These are phyloP conservation scores for Leccinum fibrillosum DNA, from an alignment of 768 basidiomycete genomes.

Conservation along the genomic window DNA sequence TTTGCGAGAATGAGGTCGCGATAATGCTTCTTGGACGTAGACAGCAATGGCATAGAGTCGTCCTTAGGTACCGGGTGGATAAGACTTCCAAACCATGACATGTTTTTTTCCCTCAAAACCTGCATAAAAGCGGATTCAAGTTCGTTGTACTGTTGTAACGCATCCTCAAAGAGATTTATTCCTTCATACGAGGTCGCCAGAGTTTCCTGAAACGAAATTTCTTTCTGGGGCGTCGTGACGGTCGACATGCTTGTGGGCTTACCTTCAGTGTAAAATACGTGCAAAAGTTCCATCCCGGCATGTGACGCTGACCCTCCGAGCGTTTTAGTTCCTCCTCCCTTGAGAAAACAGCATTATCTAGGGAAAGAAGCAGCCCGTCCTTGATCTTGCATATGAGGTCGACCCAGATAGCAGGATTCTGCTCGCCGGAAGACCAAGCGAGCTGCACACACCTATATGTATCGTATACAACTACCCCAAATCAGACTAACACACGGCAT, in stretches of 20 bases:
- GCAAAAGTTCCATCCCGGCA: constrained; percentile 99
- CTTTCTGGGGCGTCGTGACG: background rate
- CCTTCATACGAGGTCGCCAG: constrained; percentile 90
- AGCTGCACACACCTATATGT: constrained; percentile 73
- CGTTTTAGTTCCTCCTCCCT: constrained; percentile 90
- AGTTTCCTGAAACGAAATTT: constrained; percentile 66
- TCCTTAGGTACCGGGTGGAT: constrained; percentile 69
- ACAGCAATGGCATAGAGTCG: constrained; percentile 80
- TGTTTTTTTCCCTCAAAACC: constrained; percentile 71
- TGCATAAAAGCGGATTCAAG: constrained; percentile 82
- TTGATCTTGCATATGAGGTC: constrained; percentile 88
- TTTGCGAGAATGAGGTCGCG: constrained; percentile 87
- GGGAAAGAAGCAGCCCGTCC: constrained; percentile 81
- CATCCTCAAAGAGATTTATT: constrained; percentile 86
- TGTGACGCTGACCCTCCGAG: constrained; percentile 83
- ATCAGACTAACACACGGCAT: constrained; percentile 1
- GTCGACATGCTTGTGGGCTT: constrained; percentile 14
- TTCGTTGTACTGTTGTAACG: constrained; percentile 85
- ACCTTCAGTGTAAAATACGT: constrained; percentile 97
- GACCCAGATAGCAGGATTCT: constrained; percentile 81
- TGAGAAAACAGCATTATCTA: constrained; percentile 72
- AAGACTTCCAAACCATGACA: constrained; percentile 90
- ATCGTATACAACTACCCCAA: constrained; percentile 14
- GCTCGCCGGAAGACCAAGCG: constrained; percentile 66
- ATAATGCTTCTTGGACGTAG: constrained; percentile 77